A percentile compares a stretch with the other conserved stretches of the same genome.
Conservation (phyloP, 768 basidiomycete genomes). For the Lactarius trivialis region DNA sequence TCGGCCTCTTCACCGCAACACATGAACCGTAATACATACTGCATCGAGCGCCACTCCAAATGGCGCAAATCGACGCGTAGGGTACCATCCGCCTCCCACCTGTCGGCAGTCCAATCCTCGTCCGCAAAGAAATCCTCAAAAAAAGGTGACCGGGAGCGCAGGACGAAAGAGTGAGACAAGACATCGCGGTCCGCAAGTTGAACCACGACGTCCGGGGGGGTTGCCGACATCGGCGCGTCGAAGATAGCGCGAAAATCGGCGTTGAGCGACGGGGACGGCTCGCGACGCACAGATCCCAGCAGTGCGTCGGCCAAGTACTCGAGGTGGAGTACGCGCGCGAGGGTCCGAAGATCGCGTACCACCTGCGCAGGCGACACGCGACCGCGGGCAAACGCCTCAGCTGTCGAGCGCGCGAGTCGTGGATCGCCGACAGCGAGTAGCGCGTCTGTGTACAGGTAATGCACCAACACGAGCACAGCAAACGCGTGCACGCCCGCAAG, state of each 20-base stretch:
- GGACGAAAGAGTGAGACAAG: constrained; percentile 59
- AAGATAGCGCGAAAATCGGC: constrained; percentile 49
- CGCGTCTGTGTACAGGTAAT: constrained; percentile 86
- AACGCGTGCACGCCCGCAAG: constrained; percentile 57
- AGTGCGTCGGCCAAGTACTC: constrained; percentile 47
- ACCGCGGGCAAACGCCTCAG: constrained; percentile 34
- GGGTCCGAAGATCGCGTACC: constrained; percentile 52
- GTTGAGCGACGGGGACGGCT: constrained; percentile 42
- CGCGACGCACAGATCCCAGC: constrained; percentile 53
- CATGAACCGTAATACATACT: constrained; percentile 66
- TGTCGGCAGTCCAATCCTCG: constrained; percentile 66
- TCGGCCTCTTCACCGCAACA: constrained; percentile 64
- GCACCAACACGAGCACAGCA: constrained; percentile 65
- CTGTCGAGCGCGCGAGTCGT: constrained; percentile 46
- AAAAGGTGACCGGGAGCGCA: constrained; percentile 79
- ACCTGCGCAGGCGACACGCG: constrained; percentile 43
- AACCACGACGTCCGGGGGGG: constrained; percentile 64
- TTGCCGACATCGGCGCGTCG: constrained; percentile 25
- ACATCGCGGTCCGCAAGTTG: constrained; percentile 62
- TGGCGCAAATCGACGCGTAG: constrained; percentile 68
- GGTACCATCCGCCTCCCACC: constrained; percentile 47
- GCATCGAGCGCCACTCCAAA: constrained; percentile 65
- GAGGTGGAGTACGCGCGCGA: constrained; percentile 58
- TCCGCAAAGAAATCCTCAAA: constrained; percentile 83
- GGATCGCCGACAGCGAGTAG: constrained; percentile 80